Base-by-base conservation (phyloP, 257 asterid genomes). In the Solanum piurae region DNA sequence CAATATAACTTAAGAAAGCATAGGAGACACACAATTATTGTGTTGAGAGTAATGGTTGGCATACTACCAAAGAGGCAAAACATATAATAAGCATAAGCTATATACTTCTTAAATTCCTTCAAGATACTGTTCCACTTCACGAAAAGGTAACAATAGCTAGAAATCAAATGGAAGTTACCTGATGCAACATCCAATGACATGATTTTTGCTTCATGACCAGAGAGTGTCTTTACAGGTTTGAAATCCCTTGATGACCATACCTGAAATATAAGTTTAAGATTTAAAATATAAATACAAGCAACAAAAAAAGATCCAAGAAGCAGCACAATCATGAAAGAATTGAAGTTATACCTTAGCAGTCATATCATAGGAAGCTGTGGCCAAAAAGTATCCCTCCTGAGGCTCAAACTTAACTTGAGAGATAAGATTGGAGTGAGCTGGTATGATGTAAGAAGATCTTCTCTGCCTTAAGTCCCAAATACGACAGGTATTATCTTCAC, bases 351-450 rank as follows among this genome's bases (percentile, higher is more conserved):
- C 99, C 99, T 96, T 97, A 60, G 98, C 98, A 18, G 98, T 93
- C 92, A 87, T 93, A 89, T 95, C 99, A 89, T 95, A 96, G 79
- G 99, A 97, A 89, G 96, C 95, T 18, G 99, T 96, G 79, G 94
- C 98, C 90, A 97, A 87, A 90, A 96, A 93, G 91, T 95, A 97
- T 29, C 98, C 99, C 86, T 96, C 99, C 86, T 94, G 98, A 82
- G 98, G 98, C 92, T 96, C 99, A 88, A 92, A 96, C 86, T 97
- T 97, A 91, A 97, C 98, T 92, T 94, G 98, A 76, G 99, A 97
- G 82, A 96, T 87, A 85, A 97, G 97, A 91, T 94, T 96, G 80
- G 99, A 90, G 89, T 96, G 99, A 87, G 99, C 99, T 80, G 99
- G 99, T 86, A 97, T 96, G 88, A 87, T 87, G 90, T 95, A 96